These are phyloP conservation scores for Pythium dissimile DNA, from an alignment of 352 stramenopile species.

Conservation along the genomic window DNA sequence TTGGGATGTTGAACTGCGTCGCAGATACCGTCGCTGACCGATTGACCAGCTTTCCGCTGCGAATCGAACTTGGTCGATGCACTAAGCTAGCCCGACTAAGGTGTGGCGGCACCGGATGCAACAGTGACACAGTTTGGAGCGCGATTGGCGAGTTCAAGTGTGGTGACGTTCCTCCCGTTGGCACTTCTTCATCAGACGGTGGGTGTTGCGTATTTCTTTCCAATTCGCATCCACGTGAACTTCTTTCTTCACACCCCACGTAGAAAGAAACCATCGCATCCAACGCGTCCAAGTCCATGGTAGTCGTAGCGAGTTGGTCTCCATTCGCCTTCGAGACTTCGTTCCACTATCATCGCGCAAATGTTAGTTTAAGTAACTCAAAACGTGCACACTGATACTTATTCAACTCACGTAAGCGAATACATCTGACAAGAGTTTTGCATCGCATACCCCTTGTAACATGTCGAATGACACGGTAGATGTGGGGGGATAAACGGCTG, in stretches of 20 bases:
- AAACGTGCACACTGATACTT: neutral
- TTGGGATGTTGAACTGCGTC: no score
- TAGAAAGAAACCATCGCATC: constrained; percentile 43
- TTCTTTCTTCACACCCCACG: constrained; percentile 4
- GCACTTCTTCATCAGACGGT: no score
- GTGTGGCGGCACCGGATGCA: no score
- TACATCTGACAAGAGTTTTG: constrained; percentile 33
- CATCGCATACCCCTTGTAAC: constrained; percentile 31
- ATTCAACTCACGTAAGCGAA: constrained; percentile 38
- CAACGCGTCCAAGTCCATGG: constrained; percentile 60
- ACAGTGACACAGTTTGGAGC: no score
- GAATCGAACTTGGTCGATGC: no score
- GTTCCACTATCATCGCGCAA: constrained; percentile 26
- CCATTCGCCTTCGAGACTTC: constrained; percentile 32
- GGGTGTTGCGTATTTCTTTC: no score
- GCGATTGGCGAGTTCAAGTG: no score
- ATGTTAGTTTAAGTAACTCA: neutral
- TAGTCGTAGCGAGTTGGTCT: constrained; percentile 3
- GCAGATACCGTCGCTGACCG: no score
- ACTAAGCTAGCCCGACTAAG: no score
- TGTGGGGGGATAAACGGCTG: constrained; percentile 35
- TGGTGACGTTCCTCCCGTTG: no score
- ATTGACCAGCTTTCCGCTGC: no score
- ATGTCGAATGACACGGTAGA: constrained; percentile 29
- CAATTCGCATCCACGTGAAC: neutral